Percentiles rank a stretch among this genome's conserved stretches.
Evolutionary conservation across 2,329 filamentous ascomycete species (phyloP).

Genomic region (Dactylonectria macrodidyma): DNA sequence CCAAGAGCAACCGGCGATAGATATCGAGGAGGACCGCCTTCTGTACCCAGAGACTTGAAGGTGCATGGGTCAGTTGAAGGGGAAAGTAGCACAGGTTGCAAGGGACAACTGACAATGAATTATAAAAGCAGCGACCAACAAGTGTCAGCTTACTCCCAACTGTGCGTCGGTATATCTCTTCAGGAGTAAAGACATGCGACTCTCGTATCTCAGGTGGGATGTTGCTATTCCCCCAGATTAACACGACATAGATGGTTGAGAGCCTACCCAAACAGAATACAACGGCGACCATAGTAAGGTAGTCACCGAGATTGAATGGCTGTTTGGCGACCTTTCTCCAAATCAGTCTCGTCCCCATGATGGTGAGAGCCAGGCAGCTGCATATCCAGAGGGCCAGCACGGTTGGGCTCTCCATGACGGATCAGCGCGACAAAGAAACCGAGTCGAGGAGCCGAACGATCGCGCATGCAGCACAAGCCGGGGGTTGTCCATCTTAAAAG

Average conservation of each 20-base stretch:
- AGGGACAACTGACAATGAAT: not conserved
- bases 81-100: not conserved
- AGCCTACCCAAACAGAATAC: not conserved
- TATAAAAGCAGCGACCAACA: not conserved
- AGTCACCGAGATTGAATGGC: conserved; percentile 23
- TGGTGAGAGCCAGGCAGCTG: conserved; percentile 23
- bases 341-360: conserved; percentile 16
- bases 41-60: conserved; percentile 31
- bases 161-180: not conserved
- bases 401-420: not conserved
- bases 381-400: conserved; percentile 3
- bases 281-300: not conserved
- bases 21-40: conserved; percentile 32
- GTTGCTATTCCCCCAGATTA: not conserved
- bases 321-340: conserved; percentile 22
- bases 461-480: not conserved
- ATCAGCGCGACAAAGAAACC: not conserved
- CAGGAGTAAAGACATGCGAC: not conserved
- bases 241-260: not conserved
- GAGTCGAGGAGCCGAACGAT: not conserved
- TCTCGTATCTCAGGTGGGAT: not conserved
- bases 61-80: not conserved
- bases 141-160: not conserved
- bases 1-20: conserved; percentile 28
- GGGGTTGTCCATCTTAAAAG: not conserved